Percentiles rank a stretch among this genome's conserved stretches.
phyloP scores from a whole-genome alignment of 129 eudicot genomes.

The Flaveria brownii region DNA sequence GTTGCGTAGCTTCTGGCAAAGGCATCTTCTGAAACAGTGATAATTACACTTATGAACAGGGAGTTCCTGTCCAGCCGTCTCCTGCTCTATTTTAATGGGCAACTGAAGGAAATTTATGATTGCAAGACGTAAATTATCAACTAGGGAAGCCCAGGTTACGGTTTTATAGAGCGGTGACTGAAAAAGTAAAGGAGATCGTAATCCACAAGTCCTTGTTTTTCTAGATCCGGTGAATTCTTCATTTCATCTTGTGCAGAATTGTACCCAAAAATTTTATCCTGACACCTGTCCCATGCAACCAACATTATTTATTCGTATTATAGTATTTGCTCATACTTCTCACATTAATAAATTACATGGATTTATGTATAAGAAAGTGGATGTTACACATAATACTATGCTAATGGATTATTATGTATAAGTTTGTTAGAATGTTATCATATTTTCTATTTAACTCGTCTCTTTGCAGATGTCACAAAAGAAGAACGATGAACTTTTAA shows the following conservation, averaged over 20 bases:
- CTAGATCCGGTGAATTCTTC: background rate
- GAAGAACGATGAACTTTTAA: conserved; percentile 15
- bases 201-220: background rate
- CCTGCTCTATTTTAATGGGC: no score
- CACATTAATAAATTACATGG: background rate
- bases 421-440: background rate
- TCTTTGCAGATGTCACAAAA: conserved; percentile 34
- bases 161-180: no score
- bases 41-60: no score
- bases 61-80: no score
- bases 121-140: no score
- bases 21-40: no score
- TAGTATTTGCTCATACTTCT: background rate
- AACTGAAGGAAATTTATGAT: no score
- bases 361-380: background rate
- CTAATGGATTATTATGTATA: conserved; percentile 6
- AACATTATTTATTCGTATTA: background rate
- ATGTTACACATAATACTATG: background rate
- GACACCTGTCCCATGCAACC: background rate
- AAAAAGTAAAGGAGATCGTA: background rate
- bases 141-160: no score
- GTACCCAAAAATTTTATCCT: background rate
- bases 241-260: background rate
- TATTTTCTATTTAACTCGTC: background rate
- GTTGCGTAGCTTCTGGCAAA: no score